A percentile compares a stretch with the other conserved stretches of the same genome.
Evolutionary conservation across 352 stramenopile species (phyloP).

Genomic region (Phytophthora pisi): DNA sequence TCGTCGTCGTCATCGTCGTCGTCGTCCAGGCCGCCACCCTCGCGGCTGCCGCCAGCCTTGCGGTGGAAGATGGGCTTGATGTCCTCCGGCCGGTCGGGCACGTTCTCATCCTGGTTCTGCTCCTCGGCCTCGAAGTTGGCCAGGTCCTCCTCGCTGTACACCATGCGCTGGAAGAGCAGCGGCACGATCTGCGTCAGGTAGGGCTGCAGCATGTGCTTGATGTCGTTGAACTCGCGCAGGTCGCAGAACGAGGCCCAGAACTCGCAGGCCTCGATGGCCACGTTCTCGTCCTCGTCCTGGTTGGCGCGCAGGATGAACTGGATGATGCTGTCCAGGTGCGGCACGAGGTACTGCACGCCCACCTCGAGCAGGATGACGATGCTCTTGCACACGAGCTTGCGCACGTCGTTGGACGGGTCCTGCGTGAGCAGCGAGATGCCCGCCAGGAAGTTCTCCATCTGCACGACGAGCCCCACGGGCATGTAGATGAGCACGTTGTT

Average conservation of each 20-base stretch:
- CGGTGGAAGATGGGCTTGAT: conserved; percentile 91
- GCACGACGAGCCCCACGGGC: conserved; percentile 85
- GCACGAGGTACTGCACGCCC: conserved; percentile 89
- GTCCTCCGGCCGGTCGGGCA: conserved; percentile 91
- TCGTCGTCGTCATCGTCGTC: conserved; percentile 91
- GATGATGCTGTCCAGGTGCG: conserved; percentile 90
- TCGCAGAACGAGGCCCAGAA: conserved; percentile 93
- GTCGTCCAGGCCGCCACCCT: conserved; percentile 40
- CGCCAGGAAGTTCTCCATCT: conserved; percentile 91
- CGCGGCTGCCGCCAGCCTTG: conserved; percentile 40
- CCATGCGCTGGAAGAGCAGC: conserved; percentile 93
- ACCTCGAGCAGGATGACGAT: conserved; percentile 92
- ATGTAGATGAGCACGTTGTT: conserved; percentile 92
- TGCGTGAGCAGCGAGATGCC: conserved; percentile 89
- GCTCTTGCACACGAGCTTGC: conserved; percentile 90
- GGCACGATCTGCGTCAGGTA: conserved; percentile 93
- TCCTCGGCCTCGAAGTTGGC: conserved; percentile 91
- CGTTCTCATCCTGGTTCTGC: conserved; percentile 84
- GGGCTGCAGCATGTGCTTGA: conserved; percentile 87
- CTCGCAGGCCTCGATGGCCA: conserved; percentile 90
- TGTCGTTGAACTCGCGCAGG: conserved; percentile 89
- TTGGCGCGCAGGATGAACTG: conserved; percentile 91
- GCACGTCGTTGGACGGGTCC: conserved; percentile 81
- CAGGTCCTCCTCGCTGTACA: conserved; percentile 95
- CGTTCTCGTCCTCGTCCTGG: conserved; percentile 85